phyloP scores from a whole-genome alignment of 2,329 filamentous ascomycete species.

The Rugonectria rugulosa region DNA sequence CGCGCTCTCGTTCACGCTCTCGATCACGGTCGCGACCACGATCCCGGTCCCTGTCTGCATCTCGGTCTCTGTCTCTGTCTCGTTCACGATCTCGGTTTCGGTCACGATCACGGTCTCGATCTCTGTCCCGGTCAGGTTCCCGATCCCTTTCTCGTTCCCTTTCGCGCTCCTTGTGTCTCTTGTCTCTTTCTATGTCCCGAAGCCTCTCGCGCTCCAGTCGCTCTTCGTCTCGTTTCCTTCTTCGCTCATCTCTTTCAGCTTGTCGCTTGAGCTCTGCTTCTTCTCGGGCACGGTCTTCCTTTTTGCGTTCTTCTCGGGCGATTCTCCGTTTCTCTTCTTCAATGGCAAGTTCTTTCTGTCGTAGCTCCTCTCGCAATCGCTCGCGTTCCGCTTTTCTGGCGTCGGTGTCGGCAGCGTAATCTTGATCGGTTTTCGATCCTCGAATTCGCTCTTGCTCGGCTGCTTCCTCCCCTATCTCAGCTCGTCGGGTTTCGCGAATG shows the following conservation, averaged over 20 bases:
- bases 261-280: constrained; percentile 59
- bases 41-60: neutral
- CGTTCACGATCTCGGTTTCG: constrained; percentile 43
- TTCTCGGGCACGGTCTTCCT: constrained; percentile 56
- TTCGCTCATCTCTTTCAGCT: constrained; percentile 58
- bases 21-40: constrained; percentile 32
- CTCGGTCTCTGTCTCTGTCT: constrained; percentile 31
- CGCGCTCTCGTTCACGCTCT: constrained; percentile 23
- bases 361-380: constrained; percentile 65
- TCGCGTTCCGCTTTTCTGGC: constrained; percentile 67
- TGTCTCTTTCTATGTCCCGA: constrained; percentile 50
- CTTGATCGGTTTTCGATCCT: constrained; percentile 76
- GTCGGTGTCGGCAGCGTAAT: constrained; percentile 74
- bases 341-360: constrained; percentile 65
- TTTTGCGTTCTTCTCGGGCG: constrained; percentile 63
- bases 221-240: constrained; percentile 60
- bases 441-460: constrained; percentile 70
- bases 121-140: constrained; percentile 42
- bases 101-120: constrained; percentile 40
- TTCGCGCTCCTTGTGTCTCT: constrained; percentile 48
- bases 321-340: constrained; percentile 69
- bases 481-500: constrained; percentile 71
- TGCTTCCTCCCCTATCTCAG: constrained; percentile 73
- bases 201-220: constrained; percentile 62
- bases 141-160: constrained; percentile 45